These are phyloP conservation scores for Aristolochia fimbriata DNA, from an alignment of 164 flowering plant genomes.

Conservation along the genomic window DNA sequence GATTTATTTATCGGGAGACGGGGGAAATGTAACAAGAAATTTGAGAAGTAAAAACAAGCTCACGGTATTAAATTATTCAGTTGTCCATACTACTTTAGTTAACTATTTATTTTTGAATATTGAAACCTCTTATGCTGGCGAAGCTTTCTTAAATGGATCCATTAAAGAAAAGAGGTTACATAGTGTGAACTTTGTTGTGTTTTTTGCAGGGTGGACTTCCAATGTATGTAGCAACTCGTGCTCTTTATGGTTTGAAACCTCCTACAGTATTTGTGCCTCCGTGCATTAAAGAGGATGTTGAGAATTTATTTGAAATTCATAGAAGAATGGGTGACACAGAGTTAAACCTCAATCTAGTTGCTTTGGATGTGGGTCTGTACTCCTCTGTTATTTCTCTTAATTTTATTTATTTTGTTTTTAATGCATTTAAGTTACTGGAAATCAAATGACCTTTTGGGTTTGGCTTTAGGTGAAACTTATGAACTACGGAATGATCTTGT, in stretches of 20 bases:
- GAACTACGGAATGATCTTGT: constrained; percentile 86
- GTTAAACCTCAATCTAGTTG: constrained; percentile 68
- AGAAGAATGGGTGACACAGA: constrained; percentile 69
- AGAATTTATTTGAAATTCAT: constrained; percentile 77
- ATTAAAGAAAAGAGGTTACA: neutral
- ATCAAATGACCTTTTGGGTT: neutral
- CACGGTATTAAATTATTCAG: too few relatives aligned
- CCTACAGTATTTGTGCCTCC: constrained; percentile 92
- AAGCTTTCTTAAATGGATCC: neutral
- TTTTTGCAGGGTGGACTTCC: constrained; percentile 90
- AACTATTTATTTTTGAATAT: too few relatives aligned
- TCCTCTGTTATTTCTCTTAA: neutral
- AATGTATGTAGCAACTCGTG: constrained; percentile 97
- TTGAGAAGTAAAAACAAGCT: too few relatives aligned
- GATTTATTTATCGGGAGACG: too few relatives aligned
- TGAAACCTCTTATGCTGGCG: too few relatives aligned
- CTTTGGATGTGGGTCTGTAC: constrained; percentile 74
- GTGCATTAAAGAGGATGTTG: constrained; percentile 81
- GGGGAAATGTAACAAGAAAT: too few relatives aligned
- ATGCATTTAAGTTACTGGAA: too few relatives aligned
- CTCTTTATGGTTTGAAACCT: constrained; percentile 77
- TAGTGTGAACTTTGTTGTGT: neutral
- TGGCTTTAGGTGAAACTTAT: constrained; percentile 76
- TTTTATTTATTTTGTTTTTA: neutral
- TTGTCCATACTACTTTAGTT: too few relatives aligned